phyloP scores from a whole-genome alignment of 176 grass and related monocot species.

The Tillandsia leiboldiana region DNA sequence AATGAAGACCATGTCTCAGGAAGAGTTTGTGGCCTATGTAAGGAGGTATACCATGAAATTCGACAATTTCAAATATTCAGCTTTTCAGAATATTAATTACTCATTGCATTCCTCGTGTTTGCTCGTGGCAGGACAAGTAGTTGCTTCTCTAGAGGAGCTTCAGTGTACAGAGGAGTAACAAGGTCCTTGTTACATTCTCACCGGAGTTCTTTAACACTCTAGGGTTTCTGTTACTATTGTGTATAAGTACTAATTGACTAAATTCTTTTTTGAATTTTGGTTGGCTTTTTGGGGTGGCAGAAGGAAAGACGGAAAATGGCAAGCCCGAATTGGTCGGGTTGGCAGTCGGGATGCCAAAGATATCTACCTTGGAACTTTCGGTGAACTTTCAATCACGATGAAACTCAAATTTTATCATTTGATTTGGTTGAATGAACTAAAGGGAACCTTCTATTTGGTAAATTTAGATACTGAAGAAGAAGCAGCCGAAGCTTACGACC shows the following conservation, averaged over 20 bases:
- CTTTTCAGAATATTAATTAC: conserved; percentile 11
- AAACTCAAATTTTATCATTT: background rate
- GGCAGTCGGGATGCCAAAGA: conserved; percentile 92
- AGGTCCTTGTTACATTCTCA: conserved; percentile 41
- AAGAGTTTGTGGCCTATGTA: conserved; percentile 88
- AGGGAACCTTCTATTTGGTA: background rate
- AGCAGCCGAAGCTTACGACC: conserved; percentile 89
- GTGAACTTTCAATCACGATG: conserved; percentile 33
- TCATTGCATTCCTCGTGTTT: background rate
- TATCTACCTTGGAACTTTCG: conserved; percentile 94
- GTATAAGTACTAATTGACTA: background rate
- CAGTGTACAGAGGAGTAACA: conserved; percentile 76
- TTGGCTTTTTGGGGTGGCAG: conserved; percentile 35
- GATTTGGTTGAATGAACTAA: background rate
- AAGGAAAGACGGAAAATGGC: conserved; percentile 92
- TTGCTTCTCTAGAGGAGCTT: conserved; percentile 98
- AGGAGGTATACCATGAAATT: conserved; percentile 47
- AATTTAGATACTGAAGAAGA: conserved; percentile 83
- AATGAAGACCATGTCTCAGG: conserved; percentile 82
- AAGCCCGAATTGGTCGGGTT: conserved; percentile 86
- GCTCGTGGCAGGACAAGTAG: conserved; percentile 65
- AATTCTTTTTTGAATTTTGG: conserved; percentile 15
- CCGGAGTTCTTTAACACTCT: conserved; percentile 12
- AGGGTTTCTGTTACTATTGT: background rate
- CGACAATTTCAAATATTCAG: background rate